Base-by-base conservation (phyloP, 2,329 filamentous ascomycete genomes). In the Lecanoromycetidae sp. region DNA sequence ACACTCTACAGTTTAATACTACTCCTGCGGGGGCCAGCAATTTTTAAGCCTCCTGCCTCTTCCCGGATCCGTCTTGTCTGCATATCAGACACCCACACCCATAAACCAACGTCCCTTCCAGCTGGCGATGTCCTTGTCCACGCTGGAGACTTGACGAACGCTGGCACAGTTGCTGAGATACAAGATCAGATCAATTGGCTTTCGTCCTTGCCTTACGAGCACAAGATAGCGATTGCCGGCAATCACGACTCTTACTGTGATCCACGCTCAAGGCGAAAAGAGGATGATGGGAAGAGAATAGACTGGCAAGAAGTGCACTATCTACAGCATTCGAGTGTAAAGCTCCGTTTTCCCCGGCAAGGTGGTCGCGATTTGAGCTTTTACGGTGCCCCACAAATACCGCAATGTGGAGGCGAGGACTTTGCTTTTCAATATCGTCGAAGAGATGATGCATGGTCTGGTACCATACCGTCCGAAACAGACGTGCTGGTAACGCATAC, bases 181-280 rank as follows among this genome's bases (percentile, higher is more conserved):
- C 87, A 94, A 66, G 69, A 67, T n/a, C 82, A 91, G 57, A 71
- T 95, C 35, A 77, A 94, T 67, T 95, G 87, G 87, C 71, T 95
- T 10, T 74, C 71, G 38, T 69, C 70, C 3, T 74, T 88, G 6
- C 84, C 85, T 0, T 87, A 94, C 59, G 66, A 67, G 29, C 75
- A 93, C 62, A 94, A 94, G 63, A 71, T 95, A 20, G 75, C 88
- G 29, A 79, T 96, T 26, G 78, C 79, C 26, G 90, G 90, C 1
- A 95, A 95, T 60, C 90, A 95, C 62, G 90, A 95, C 60, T 81
- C 78, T 57, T 93, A 79, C 69, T 83, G 94, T 52, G 90, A 94
- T 62, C 69, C 75, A 20, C 69, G 71, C 27, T 79, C 77, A 12
- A 73, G 84, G 3, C 59, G 58, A 29, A 60, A 66, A 36, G 61